phyloP scores from a whole-genome alignment of 441 rosid species.

The Euphorbia celastroides region DNA sequence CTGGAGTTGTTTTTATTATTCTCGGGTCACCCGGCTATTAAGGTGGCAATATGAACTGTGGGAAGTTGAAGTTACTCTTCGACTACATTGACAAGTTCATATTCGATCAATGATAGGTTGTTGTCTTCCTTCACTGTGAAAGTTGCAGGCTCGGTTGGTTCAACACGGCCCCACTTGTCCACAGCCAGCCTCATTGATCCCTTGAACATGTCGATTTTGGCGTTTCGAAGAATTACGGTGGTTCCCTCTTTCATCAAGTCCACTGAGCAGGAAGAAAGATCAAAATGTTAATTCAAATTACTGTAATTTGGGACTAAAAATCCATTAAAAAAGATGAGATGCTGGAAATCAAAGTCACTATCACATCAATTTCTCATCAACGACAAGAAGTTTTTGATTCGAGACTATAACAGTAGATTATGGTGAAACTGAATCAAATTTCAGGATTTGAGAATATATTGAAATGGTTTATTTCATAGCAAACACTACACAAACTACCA shows the following conservation, averaged over 20 bases:
- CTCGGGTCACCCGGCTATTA: background rate
- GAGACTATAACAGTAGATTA: background rate
- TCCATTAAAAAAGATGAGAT: background rate
- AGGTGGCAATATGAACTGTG: no score
- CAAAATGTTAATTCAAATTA: background rate
- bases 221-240: conserved; percentile 71
- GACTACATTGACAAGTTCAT: conserved; percentile 70
- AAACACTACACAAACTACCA: background rate
- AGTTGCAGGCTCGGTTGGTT: conserved; percentile 57
- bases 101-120: conserved; percentile 79
- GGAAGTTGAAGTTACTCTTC: conserved; percentile 38
- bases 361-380: background rate
- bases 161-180: conserved; percentile 88
- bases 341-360: background rate
- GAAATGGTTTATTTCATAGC: background rate
- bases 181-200: conserved; percentile 89
- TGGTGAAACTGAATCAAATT: background rate
- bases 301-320: background rate
- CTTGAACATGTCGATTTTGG: conserved; percentile 89
- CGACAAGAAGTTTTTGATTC: background rate
- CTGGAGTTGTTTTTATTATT: conserved; percentile 24
- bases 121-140: conserved; percentile 60
- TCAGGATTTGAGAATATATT: background rate
- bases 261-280: conserved; percentile 29
- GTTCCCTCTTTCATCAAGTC: conserved; percentile 57